Evolutionary conservation across 148 eudicot species (phyloP), one percentile per base, ranked within the genome.

Genomic region (Cornus kousa): DNA sequence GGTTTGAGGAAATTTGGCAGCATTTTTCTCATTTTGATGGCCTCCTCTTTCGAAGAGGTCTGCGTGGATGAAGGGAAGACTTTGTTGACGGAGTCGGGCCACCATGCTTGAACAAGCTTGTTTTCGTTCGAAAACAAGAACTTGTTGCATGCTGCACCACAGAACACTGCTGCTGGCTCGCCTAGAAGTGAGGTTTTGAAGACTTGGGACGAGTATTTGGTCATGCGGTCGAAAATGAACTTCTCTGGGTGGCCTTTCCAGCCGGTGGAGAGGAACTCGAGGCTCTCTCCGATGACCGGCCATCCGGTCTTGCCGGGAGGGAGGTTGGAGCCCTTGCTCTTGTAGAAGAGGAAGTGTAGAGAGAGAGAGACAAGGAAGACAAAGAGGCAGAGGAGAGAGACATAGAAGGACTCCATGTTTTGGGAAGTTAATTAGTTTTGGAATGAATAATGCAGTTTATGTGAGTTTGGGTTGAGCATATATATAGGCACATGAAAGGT

Each of bases 11-110:
- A 83, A 20, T 83, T 82, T 4, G 83, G 84, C 59, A 87, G 77
- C 20, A 80, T 80, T 12, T 75, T 87, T 77, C 85, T 84, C 88
- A 85, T 82, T 68, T 82, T 82, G 71, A 74, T 85, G 50, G 85
- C 68, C 74, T 85, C 88, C 23, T 84, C 78, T 22, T 67, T 76
- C 0, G 83, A 79, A 73, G 77, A 67, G n/a, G 77, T 69, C 7
- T 74, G 79, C 14, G 66, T 62, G 8, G 66, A 62, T 0, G 66
- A 62, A 4, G 66, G 66, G 23, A 62, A 62, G 19, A 62, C 66
- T 62, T 62, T 62, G 66, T 62, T 20, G 24, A 62, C 66, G 23
- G 66, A 62, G 66, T 62, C 23, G 0, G 66, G 66, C 66, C 66
- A 62, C 66, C 66, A 62, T 7, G 66, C 22, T 20, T 62, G 66